phyloP scores from a whole-genome alignment of 768 basidiomycete species.

The Russula ochroleuca region DNA sequence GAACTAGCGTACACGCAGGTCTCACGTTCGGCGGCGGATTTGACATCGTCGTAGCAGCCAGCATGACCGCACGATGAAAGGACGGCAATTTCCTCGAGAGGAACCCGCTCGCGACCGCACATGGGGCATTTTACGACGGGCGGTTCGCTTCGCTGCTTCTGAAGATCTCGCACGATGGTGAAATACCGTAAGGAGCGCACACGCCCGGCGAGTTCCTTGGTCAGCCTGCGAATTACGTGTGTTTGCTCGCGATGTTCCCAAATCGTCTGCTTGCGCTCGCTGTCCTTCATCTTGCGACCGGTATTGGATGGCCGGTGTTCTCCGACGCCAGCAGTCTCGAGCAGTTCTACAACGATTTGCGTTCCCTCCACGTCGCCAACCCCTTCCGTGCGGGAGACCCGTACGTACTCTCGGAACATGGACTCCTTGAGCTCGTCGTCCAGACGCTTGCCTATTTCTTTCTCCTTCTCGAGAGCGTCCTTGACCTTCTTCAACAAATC shows the following conservation, averaged over 20 bases:
- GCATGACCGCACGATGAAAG: conserved; percentile 91
- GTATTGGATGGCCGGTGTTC: conserved; percentile 26
- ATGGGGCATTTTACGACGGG: conserved; percentile 57
- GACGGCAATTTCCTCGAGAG: conserved; percentile 69
- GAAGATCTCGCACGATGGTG: conserved; percentile 83
- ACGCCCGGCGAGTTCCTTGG: conserved; percentile 86
- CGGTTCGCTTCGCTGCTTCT: conserved; percentile 63
- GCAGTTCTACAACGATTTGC: conserved; percentile 50
- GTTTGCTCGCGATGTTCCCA: conserved; percentile 87
- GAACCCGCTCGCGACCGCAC: conserved; percentile 54
- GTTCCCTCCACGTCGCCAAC: conserved; percentile 77
- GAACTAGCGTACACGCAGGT: conserved; percentile 73
- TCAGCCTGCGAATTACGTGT: conserved; percentile 76
- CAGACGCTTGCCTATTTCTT: conserved; percentile 49
- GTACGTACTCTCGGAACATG: conserved; percentile 74
- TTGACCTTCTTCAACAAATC: conserved; percentile 67
- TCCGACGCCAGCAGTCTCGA: conserved; percentile 56
- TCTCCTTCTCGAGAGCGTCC: conserved; percentile 64
- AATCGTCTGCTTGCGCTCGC: conserved; percentile 57
- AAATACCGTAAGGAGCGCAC: conserved; percentile 90
- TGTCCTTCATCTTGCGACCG: conserved; percentile 44
- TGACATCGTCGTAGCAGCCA: conserved; percentile 75
- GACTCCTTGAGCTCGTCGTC: conserved; percentile 51
- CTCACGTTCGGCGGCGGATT: conserved; percentile 64
- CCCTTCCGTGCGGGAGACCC: conserved; percentile 63